A percentile compares a stretch with the other conserved stretches of the same genome.
These are phyloP conservation scores for Astrocystis sublimbata DNA, from an alignment of 495 filamentous ascomycete genomes.

Conservation along the genomic window DNA sequence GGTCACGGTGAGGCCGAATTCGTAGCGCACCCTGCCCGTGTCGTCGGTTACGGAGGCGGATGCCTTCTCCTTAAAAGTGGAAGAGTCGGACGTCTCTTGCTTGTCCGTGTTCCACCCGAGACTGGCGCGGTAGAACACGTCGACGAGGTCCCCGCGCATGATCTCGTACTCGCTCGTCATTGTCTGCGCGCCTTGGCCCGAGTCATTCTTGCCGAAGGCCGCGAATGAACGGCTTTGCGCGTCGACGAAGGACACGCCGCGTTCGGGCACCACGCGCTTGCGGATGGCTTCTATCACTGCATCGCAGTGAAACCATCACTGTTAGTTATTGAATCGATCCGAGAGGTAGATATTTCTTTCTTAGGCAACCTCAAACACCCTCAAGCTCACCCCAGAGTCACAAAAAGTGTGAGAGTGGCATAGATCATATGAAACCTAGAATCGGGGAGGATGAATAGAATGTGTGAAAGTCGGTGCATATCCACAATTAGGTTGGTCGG, in stretches of 20 bases:
- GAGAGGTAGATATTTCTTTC: too few relatives aligned
- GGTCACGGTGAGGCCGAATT: constrained; percentile 17
- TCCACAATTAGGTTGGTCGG: too few relatives aligned
- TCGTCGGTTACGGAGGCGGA: background rate
- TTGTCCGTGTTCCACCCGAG: constrained; percentile 35
- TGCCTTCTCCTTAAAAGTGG: background rate
- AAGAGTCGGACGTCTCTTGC: too few relatives aligned
- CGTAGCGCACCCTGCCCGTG: constrained; percentile 21
- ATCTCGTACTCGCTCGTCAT: constrained; percentile 57
- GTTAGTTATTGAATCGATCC: background rate
- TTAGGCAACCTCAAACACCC: too few relatives aligned
- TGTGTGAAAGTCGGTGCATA: too few relatives aligned
- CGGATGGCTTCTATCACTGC: constrained; percentile 41
- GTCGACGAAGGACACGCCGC: constrained; percentile 45
- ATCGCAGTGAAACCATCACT: background rate
- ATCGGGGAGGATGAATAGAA: too few relatives aligned
- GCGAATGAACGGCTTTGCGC: constrained; percentile 37
- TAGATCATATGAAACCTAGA: too few relatives aligned
- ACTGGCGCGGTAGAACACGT: constrained; percentile 48
- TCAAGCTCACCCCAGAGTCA: too few relatives aligned
- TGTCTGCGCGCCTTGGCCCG: constrained; percentile 42
- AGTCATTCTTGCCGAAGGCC: constrained; percentile 37
- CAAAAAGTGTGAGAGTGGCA: too few relatives aligned
- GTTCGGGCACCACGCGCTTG: constrained; percentile 34
- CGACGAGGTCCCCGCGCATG: constrained; percentile 49